Conservation (phyloP, 192 early-diverging fungal genomes). For the Entophlyctis luteolus region DNA sequence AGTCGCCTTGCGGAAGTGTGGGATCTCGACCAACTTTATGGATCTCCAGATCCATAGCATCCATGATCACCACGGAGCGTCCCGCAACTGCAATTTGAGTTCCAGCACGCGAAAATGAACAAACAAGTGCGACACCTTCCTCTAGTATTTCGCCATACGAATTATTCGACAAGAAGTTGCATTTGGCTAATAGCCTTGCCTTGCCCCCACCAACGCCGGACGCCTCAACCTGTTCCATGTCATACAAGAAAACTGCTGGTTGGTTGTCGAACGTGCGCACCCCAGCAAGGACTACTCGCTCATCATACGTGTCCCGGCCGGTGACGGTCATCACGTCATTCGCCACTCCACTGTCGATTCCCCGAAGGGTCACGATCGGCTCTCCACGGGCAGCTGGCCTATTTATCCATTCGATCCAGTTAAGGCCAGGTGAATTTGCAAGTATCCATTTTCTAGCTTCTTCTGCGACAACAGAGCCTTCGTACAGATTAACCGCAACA, state of each 20-base stretch:
- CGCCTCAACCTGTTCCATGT: constrained; percentile 24
- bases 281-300: constrained; percentile 19
- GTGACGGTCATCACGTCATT: constrained; percentile 23
- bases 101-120: constrained; percentile 12
- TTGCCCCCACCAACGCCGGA: constrained; percentile 17
- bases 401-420: constrained; percentile 30
- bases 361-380: constrained; percentile 28
- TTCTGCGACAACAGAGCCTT: constrained; percentile 26
- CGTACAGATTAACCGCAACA: constrained; percentile 28
- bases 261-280: constrained; percentile 24
- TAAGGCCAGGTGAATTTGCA: constrained; percentile 15
- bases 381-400: constrained; percentile 28
- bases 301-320: constrained; percentile 29
- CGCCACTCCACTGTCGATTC: constrained; percentile 19
- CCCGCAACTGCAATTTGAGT: constrained; percentile 9
- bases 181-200: constrained; percentile 20
- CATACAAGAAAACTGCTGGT: constrained; percentile 19
- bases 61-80: constrained; percentile 16
- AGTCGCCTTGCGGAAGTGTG: constrained; percentile 19
- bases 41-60: constrained; percentile 5
- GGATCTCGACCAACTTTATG: constrained; percentile 20
- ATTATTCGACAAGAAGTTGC: background rate
- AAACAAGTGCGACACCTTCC: constrained; percentile 12
- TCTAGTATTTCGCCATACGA: constrained; percentile 6
- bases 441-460: constrained; percentile 30